Base-by-base conservation (phyloP, 768 basidiomycete species). In the Amyloporia xantha region DNA sequence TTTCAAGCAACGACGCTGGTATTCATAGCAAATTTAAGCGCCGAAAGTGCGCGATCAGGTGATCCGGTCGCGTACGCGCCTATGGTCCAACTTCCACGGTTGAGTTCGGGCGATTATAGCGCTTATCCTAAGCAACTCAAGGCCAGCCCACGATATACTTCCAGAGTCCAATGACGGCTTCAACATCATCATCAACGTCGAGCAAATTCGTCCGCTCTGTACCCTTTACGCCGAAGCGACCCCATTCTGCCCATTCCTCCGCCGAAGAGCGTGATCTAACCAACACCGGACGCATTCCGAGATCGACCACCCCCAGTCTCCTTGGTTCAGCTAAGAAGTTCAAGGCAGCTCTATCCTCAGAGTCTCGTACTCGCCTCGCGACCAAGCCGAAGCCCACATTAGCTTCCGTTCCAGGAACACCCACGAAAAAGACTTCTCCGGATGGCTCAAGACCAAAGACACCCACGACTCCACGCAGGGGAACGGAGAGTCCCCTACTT, bases 291-390 rank as follows among this genome's bases (percentile, higher is more conserved):
- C 67, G 71, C 30, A 54, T 72, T 0, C 47, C 70, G 17, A 66
- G 65, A n/a, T 54, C 69, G 36, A 63, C 67, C 2, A 70, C 69
- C 0, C 64, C 69, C 10, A 68, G 67, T 44, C 45, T 66, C n/a
- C 64, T 68, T 23, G 57, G 26, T 17, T 75, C 79, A 6, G 65
- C 75, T 57, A 85, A 82, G 71, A 83, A 82, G 61, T 85, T 82
- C 68, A 86, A 83, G 59, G 79, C 84, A 0, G 59, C 77, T 0
- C 63, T 86, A 13, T 82, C 82, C 1, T 54, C 64, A 5, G 74
- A 75, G 51, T 69, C 71, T 7, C 63, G 60, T 6, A 41, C 58
- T 0, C 55, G 59, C 5, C 38, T 52, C 24, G 51, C 33, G 1
- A 47, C 47, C 37, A 55, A 58, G 38, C 49, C 52, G 1, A 47